Evolutionary conservation across 2,329 filamentous ascomycete genomes (phyloP), one percentile per base, ranked within the genome.

Genomic region (Plenodomus tracheiphilus): DNA sequence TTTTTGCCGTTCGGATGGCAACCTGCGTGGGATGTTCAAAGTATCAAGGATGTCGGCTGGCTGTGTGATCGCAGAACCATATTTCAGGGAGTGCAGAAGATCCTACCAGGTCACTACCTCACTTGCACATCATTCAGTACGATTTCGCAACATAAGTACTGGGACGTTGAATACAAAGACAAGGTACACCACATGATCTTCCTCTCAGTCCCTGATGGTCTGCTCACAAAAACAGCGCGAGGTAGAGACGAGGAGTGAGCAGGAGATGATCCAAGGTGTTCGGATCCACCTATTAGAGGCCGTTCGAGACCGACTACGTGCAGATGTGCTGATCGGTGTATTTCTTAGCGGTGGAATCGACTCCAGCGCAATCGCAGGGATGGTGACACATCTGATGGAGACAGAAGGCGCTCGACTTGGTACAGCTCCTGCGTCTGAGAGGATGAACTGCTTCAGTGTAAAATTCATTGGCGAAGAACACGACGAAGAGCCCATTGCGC

Each of bases 281-380:
- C 72, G 81, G 5, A 66, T 79, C 38, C 72, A 72, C 2, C 58
- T 85, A 11, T 59, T 82, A 1, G 79, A 84, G 25, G 74, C 81
- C 0, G 70, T 84, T 10, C 74, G 74, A n/a, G 54, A 82, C 16
- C 77, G 82, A 4, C 68, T 85, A 9, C 74, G 77, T 15, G 81
- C 82, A 1, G 82, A 85, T 59, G 82, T 84, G 0, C 80, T 80
- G 0, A 72, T 85, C 2, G 82, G 80, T 2, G 70, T 85, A 43
- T 84, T 81, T 47, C 68, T 85, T 0, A 79, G 75, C 18, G 82
- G 83, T 4, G 83, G 82, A 1, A 76, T 85, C 41, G 82, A 85
- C 59, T 83, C 80, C 0, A 84, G 81, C 0, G 73, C 76, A 1
- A 66, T 85, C 18, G 81, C 81, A 7, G 82, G 82, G 2, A 83